phyloP scores from a whole-genome alignment of 805 yeast genomes.

The Komagataella mondaviorum region DNA sequence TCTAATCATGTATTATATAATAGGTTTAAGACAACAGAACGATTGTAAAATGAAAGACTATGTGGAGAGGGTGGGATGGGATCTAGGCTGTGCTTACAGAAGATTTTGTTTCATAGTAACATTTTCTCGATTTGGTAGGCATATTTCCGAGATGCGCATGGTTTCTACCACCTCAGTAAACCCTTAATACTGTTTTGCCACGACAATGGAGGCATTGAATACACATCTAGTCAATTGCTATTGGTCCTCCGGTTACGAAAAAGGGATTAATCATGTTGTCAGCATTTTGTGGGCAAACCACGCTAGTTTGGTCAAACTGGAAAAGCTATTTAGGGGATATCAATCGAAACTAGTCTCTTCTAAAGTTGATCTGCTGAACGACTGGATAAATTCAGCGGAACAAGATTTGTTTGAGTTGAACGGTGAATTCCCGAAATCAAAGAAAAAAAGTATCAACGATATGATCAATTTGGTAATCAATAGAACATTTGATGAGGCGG shows the following conservation, averaged over 20 bases:
- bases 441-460: not conserved
- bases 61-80: not conserved
- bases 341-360: not conserved
- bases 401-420: not conserved
- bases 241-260: not conserved
- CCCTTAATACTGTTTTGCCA: not conserved
- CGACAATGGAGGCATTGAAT: not conserved
- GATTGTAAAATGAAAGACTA: not conserved
- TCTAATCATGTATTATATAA: conserved; percentile 23
- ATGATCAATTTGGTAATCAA: not conserved
- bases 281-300: not conserved
- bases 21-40: not conserved
- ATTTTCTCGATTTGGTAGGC: not conserved
- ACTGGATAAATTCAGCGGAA: not conserved
- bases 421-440: not conserved
- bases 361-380: not conserved
- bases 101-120: not conserved
- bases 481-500: not conserved
- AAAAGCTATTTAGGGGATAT: not conserved
- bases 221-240: not conserved
- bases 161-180: not conserved
- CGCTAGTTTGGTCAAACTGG: not conserved
- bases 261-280: not conserved
- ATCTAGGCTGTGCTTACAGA: not conserved
- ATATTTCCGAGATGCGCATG: not conserved